A percentile compares a stretch with the other conserved stretches of the same genome.
Conservation (phyloP, 371 early-diverging fungal species). For the Mortierella sp. region DNA sequence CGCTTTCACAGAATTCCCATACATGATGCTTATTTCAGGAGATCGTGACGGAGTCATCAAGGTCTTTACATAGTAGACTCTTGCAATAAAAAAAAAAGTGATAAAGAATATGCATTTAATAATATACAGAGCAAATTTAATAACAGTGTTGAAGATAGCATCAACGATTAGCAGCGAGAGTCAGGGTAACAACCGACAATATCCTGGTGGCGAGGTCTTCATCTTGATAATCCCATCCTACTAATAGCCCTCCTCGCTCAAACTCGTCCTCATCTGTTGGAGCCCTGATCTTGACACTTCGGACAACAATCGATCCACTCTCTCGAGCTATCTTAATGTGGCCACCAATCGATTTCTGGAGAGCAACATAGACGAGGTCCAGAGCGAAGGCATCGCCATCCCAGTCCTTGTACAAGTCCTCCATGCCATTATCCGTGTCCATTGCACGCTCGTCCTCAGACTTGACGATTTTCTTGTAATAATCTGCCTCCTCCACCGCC, state of each 20-base stretch:
- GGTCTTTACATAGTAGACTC: constrained; percentile 57
- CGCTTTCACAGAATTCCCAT: constrained; percentile 77
- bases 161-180: constrained; percentile 36
- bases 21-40: constrained; percentile 83
- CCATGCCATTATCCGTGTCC: constrained; percentile 10
- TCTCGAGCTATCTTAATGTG: constrained; percentile 34
- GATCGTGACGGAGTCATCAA: constrained; percentile 88
- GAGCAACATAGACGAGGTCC: constrained; percentile 49
- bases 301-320: constrained; percentile 26
- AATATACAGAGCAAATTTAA: background rate
- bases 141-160: background rate
- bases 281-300: constrained; percentile 38
- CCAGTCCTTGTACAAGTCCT: constrained; percentile 30
- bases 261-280: constrained; percentile 36
- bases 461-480: constrained; percentile 8
- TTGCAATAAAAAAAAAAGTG: background rate
- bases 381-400: constrained; percentile 45
- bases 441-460: constrained; percentile 2
- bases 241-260: constrained; percentile 46
- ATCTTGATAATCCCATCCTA: constrained; percentile 61
- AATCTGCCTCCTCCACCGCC: constrained; percentile 48
- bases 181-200: constrained; percentile 51
- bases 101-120: background rate
- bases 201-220: constrained; percentile 59
- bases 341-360: constrained; percentile 41